These are phyloP conservation scores for Wallacemonas sp. DNA, from an alignment of 208 protist genomes.

Conservation along the genomic window DNA sequence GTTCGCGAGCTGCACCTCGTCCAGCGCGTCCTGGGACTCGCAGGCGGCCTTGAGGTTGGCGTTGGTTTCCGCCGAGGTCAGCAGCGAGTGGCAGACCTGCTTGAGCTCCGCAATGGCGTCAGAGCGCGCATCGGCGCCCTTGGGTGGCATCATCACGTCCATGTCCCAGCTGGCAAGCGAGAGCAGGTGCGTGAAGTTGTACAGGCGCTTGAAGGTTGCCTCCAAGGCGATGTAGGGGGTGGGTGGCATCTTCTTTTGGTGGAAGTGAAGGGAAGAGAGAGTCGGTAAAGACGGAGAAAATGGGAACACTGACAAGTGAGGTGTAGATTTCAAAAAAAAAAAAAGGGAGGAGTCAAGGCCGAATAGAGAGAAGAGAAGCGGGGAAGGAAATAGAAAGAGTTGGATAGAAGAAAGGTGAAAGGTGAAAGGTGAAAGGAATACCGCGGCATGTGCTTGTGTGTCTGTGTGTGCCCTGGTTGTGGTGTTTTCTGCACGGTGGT, in stretches of 20 bases:
- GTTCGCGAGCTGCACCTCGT: constrained; percentile 35
- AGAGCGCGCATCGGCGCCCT: constrained; percentile 30
- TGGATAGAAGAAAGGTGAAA: too few species aligned
- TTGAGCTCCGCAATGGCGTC: constrained; percentile 36
- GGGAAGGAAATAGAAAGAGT: too few species aligned
- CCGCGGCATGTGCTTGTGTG: too few species aligned
- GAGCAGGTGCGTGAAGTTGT: constrained; percentile 36
- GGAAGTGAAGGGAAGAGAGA: constrained; percentile 9
- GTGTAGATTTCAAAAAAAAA: too few species aligned
- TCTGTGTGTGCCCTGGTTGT: too few species aligned
- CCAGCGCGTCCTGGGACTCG: constrained; percentile 20
- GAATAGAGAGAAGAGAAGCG: too few species aligned
- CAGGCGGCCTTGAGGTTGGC: constrained; percentile 27
- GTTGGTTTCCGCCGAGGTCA: constrained; percentile 22
- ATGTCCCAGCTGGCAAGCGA: constrained; percentile 46
- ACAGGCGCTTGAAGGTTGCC: constrained; percentile 35
- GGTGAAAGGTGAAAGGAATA: too few species aligned
- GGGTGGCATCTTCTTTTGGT: not conserved
- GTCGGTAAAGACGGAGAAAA: constrained; percentile 4
- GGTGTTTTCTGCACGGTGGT: too few species aligned
- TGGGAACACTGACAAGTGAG: too few species aligned
- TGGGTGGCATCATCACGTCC: constrained; percentile 45
- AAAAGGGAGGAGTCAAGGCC: too few species aligned
- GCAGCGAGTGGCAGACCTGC: constrained; percentile 26
- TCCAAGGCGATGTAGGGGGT: constrained; percentile 41